A percentile compares a stretch with the other conserved stretches of the same genome.
phyloP scores from a whole-genome alignment of 805 yeast genomes.

The Yamadazyma insecticola region DNA sequence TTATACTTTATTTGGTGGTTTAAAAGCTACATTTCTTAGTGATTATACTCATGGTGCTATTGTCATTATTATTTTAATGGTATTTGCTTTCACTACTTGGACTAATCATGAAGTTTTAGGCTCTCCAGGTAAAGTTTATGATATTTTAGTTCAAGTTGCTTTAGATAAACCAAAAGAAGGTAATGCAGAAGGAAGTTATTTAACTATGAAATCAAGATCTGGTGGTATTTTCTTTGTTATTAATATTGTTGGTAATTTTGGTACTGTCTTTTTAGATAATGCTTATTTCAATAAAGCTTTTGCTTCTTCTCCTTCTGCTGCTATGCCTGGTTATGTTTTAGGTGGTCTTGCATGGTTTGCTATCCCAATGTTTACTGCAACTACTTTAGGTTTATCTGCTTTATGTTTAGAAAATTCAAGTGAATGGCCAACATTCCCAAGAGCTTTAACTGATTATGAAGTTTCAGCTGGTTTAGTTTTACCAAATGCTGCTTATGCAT shows the following conservation, averaged over 20 bases:
- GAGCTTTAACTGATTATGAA: slow-evolving; percentile 58
- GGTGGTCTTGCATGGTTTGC: slow-evolving; percentile 94
- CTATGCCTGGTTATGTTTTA: slow-evolving; percentile 80
- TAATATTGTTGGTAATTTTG: slow-evolving; percentile 82
- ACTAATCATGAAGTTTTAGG: slow-evolving; percentile 71
- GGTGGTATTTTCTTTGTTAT: slow-evolving; percentile 91
- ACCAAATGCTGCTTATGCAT: slow-evolving; percentile 76
- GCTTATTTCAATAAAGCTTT: slow-evolving; percentile 90
- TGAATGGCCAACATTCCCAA: slow-evolving; percentile 76
- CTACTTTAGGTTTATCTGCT: slow-evolving; percentile 85
- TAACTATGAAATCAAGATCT: slow-evolving; percentile 79
- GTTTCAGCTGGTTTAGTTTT: slow-evolving; percentile 78
- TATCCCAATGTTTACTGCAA: slow-evolving; percentile 76
- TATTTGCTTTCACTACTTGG: slow-evolving; percentile 77
- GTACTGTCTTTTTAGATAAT: slow-evolving; percentile 81
- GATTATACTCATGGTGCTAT: slow-evolving; percentile 47
- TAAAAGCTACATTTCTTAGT: slow-evolving; percentile 43
- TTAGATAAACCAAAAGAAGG: slow-evolving; percentile 63
- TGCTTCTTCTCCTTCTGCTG: slow-evolving; percentile 78
- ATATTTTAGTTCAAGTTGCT: slow-evolving; percentile 59
- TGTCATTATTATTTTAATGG: slow-evolving; percentile 67
- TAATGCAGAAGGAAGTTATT: slow-evolving; percentile 79
- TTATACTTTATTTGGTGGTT: slow-evolving; percentile 41
- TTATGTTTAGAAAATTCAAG: slow-evolving; percentile 66
- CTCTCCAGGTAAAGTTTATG: slow-evolving; percentile 80